These are phyloP conservation scores for Ogataea ganodermae DNA, from an alignment of 805 yeast genomes.

Conservation along the genomic window DNA sequence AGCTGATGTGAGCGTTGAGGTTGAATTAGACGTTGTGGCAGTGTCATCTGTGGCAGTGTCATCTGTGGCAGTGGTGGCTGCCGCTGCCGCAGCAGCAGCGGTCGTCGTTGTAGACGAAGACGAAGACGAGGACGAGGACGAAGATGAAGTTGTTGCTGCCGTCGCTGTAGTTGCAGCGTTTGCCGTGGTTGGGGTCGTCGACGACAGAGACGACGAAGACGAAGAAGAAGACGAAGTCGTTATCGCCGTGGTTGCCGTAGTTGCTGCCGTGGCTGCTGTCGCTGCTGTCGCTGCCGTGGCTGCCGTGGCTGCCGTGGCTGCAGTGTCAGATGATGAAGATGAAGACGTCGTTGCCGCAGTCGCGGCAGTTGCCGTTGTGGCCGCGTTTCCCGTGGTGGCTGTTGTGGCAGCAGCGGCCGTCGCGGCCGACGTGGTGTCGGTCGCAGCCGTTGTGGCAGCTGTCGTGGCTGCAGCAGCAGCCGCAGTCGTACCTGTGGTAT, in stretches of 20 bases:
- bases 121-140: slow-evolving; percentile 7
- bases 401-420: slow-evolving; percentile 19
- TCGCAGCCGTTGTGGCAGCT: slow-evolving; percentile 15
- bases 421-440: slow-evolving; percentile 12
- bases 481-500: slow-evolving; percentile 9
- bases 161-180: slow-evolving; percentile 5
- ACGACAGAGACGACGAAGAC: background rate
- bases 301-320: slow-evolving; percentile 4
- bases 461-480: slow-evolving; percentile 12
- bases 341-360: slow-evolving; percentile 3
- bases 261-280: slow-evolving; percentile 8
- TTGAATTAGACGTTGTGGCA: slow-evolving; percentile 27
- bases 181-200: slow-evolving; percentile 4
- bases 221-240: slow-evolving; percentile 8
- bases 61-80: slow-evolving; percentile 8
- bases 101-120: slow-evolving; percentile 11
- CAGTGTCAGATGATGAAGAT: slow-evolving; percentile 8
- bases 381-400: slow-evolving; percentile 9
- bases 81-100: slow-evolving; percentile 6
- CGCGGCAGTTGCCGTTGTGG: slow-evolving; percentile 14
- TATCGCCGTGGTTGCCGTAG: slow-evolving; percentile 7
- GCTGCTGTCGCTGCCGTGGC: slow-evolving; percentile 2
- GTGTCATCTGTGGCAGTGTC: slow-evolving; percentile 14
- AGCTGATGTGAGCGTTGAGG: slow-evolving; percentile 29
- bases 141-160: slow-evolving; percentile 5